A percentile compares a stretch with the other conserved stretches of the same genome.
Evolutionary conservation across 805 yeast species (phyloP).

Genomic region (Ogataea saltuana): DNA sequence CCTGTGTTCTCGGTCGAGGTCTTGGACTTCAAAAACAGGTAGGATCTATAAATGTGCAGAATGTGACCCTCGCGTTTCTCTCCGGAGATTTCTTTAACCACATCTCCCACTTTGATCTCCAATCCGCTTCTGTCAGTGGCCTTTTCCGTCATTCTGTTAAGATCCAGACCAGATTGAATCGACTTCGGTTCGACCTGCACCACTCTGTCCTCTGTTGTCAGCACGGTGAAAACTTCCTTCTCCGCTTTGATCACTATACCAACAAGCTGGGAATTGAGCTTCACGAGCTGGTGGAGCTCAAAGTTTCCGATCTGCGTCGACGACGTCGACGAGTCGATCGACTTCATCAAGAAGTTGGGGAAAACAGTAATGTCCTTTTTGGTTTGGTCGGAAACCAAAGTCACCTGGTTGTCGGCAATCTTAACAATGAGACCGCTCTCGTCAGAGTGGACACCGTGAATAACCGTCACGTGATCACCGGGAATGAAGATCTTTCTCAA

Average conservation of each 20-base stretch:
- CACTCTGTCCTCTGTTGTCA: slow-evolving; percentile 80
- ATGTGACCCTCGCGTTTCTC: slow-evolving; percentile 88
- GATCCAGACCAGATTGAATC: slow-evolving; percentile 74
- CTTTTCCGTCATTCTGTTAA: slow-evolving; percentile 65
- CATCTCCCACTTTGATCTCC: slow-evolving; percentile 86
- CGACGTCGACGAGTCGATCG: slow-evolving; percentile 77
- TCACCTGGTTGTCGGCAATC: slow-evolving; percentile 80
- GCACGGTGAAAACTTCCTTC: slow-evolving; percentile 76
- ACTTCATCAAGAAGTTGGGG: slow-evolving; percentile 85
- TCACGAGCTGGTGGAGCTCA: slow-evolving; percentile 87
- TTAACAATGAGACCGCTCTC: slow-evolving; percentile 93
- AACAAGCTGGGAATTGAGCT: slow-evolving; percentile 78
- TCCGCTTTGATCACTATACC: slow-evolving; percentile 92
- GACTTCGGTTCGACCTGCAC: slow-evolving; percentile 73
- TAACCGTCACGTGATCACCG: slow-evolving; percentile 94
- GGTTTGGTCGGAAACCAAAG: slow-evolving; percentile 86
- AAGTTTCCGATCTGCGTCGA: slow-evolving; percentile 74
- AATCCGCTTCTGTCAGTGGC: slow-evolving; percentile 86
- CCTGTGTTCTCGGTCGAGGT: slow-evolving; percentile 84
- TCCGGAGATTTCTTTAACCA: slow-evolving; percentile 81
- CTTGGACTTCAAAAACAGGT: slow-evolving; percentile 77
- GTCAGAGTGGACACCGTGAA: slow-evolving; percentile 87
- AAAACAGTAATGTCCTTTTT: slow-evolving; percentile 88
- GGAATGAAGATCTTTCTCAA: slow-evolving; percentile 82
- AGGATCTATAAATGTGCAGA: slow-evolving; percentile 79